Percentiles rank a stretch among this genome's conserved stretches.
Evolutionary conservation across 2,329 filamentous ascomycete genomes (phyloP).

Genomic region (Acrodontium crateriforme): DNA sequence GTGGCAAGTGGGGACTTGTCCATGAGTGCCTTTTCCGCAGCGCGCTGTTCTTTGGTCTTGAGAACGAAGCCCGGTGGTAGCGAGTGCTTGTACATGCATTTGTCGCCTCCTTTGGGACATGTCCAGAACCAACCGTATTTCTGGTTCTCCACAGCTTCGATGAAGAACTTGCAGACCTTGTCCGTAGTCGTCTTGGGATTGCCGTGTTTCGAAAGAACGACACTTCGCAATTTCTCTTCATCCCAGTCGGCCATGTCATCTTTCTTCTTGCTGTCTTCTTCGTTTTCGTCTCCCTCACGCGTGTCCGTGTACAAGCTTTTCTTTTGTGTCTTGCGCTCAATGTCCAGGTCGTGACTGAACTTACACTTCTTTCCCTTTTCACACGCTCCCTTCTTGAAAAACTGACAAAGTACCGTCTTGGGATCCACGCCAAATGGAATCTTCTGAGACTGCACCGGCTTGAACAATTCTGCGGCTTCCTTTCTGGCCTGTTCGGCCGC

Average conservation of each 20-base stretch:
- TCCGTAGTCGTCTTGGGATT: slow-evolving; percentile 92
- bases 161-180: slow-evolving; percentile 98
- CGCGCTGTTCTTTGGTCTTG: slow-evolving; percentile 94
- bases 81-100: slow-evolving; percentile 97
- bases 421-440: slow-evolving; percentile 95
- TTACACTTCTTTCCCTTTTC: slow-evolving; percentile 97
- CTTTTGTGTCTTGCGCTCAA: slow-evolving; percentile 89
- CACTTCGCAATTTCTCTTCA: slow-evolving; percentile 82
- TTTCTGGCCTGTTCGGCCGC: slow-evolving; percentile 73
- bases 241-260: slow-evolving; percentile 97
- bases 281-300: slow-evolving; percentile 57
- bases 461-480: slow-evolving; percentile 70
- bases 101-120: slow-evolving; percentile 90
- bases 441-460: slow-evolving; percentile 91
- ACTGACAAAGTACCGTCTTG: slow-evolving; percentile 92
- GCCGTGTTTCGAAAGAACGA: slow-evolving; percentile 90
- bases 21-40: slow-evolving; percentile 86
- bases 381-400: slow-evolving; percentile 93
- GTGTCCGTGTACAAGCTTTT: slow-evolving; percentile 80
- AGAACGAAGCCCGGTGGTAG: slow-evolving; percentile 89
- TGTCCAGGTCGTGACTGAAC: slow-evolving; percentile 79
- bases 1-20: slow-evolving; percentile 94
- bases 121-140: slow-evolving; percentile 99
- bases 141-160: slow-evolving; percentile 90
- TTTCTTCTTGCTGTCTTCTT: slow-evolving; percentile 60